These are phyloP conservation scores for Ceratocystis ficicola DNA, from an alignment of 2,329 filamentous ascomycete species.

Conservation along the genomic window DNA sequence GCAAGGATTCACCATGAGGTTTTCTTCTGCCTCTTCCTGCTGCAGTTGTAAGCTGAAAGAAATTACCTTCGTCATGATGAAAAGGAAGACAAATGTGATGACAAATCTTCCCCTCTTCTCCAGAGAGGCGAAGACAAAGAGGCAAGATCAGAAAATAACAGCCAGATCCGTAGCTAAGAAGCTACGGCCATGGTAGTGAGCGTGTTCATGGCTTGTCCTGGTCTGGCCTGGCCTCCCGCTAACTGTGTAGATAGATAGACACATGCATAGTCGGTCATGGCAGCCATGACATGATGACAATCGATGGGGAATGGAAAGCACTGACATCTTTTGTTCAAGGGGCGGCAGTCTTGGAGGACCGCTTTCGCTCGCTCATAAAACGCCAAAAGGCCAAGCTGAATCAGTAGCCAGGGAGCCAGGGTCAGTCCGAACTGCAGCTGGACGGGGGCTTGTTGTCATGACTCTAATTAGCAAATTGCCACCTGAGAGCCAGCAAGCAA, in stretches of 20 bases:
- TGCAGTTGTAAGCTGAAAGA: conserved; percentile 6
- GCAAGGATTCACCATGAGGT: not conserved
- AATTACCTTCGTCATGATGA: not conserved
- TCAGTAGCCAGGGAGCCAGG: not conserved
- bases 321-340: not conserved
- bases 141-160: not conserved
- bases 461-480: not conserved
- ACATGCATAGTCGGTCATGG: not conserved
- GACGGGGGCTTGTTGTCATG: not conserved
- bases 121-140: not conserved
- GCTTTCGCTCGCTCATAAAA: not conserved
- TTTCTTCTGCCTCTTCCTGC: not conserved
- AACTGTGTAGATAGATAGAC: not conserved
- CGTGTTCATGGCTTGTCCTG: not conserved
- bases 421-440: not conserved
- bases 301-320: not conserved
- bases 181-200: not conserved
- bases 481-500: not conserved
- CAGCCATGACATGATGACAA: not conserved
- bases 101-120: not conserved
- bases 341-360: not conserved
- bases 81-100: not conserved
- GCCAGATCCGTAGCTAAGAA: not conserved
- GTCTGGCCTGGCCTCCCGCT: not conserved
- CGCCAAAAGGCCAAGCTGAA: conserved; percentile 7